Evolutionary conservation across 1,284 basidiomycete species (phyloP), one percentile per base, ranked within the genome.

Genomic region (Paramarasmius palmivorus): DNA sequence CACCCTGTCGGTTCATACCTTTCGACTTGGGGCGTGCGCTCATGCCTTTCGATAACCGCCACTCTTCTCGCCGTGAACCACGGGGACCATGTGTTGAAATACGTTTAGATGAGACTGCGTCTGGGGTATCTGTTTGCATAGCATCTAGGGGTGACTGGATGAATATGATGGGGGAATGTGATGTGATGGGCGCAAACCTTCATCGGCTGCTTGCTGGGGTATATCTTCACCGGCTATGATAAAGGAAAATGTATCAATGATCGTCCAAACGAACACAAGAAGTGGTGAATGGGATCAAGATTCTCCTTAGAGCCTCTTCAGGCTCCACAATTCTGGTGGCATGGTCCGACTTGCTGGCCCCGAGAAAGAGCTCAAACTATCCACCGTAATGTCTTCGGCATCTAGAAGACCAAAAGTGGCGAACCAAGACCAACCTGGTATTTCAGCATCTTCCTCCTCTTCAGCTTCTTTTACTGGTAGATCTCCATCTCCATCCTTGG

Each of bases 71-170:
- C 53, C 89, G 75, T 47, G 89, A 88, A 41, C 74, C 72, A 38
- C 88, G 82, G 4, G 83, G 80, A 14, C 89, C 89, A 63, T 90
- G 88, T 3, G 90, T 92, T 19, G 89, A 90, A 56, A 90, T 73
- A 19, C 73, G 73, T 59, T 75, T 71, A 17, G 72, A 53, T 48
- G 61, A 63, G 55, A 62, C 65, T 51, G 55, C 53, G 12, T 45
- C 59, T 54, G 50, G 53, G 56, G 38, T 55, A 60, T 88, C 84
- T 46, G 84, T 62, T 42, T 73, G 72, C 82, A 85, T 86, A 2
- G 70, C 66, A 59, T 80, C 84, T 86, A 63, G 19, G 50, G 29
- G 49, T 34, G 26, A 49, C n/a, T 54, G 54, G 54, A 61, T 58
- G 58, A 59, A 57, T 42, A 62, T 49, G 29, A 3, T 47, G 17